phyloP scores from a whole-genome alignment of 2,329 filamentous ascomycete genomes.

The Beauveria sp. region DNA sequence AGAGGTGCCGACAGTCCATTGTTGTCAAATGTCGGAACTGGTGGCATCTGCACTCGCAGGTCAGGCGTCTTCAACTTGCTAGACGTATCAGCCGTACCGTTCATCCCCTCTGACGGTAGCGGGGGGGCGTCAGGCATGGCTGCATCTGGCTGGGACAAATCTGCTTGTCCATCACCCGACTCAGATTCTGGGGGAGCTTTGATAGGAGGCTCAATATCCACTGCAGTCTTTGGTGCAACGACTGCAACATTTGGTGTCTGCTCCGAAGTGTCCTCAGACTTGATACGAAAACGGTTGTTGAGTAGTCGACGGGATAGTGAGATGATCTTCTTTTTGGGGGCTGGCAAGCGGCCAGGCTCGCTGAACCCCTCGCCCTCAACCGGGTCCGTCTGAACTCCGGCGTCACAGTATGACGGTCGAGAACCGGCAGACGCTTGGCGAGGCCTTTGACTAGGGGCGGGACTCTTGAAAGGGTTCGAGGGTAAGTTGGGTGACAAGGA shows the following conservation, averaged over 20 bases:
- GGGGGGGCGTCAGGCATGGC: slow-evolving; percentile 3
- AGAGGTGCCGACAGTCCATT: slow-evolving; percentile 26
- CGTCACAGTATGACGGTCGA: slow-evolving; percentile 41
- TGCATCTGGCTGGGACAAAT: not conserved
- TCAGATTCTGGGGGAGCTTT: slow-evolving; percentile 28
- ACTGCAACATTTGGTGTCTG: slow-evolving; percentile 19
- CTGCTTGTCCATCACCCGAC: not conserved
- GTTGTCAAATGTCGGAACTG: slow-evolving; percentile 42
- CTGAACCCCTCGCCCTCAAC: slow-evolving; percentile 48
- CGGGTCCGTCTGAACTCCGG: slow-evolving; percentile 46
- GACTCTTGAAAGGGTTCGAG: slow-evolving; percentile 19
- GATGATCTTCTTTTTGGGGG: slow-evolving; percentile 41
- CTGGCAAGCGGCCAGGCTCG: slow-evolving; percentile 25
- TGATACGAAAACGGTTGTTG: slow-evolving; percentile 38
- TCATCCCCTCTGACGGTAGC: not conserved
- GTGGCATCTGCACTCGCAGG: slow-evolving; percentile 49
- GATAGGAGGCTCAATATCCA: slow-evolving; percentile 23
- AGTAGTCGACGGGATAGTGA: slow-evolving; percentile 47
- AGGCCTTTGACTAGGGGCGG: slow-evolving; percentile 18
- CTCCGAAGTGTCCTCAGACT: slow-evolving; percentile 31
- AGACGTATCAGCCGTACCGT: slow-evolving; percentile 13
- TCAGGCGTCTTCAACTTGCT: slow-evolving; percentile 36
- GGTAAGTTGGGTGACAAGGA: slow-evolving; percentile 30
- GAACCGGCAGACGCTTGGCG: slow-evolving; percentile 32
- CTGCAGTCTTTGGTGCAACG: slow-evolving; percentile 2